Base-by-base conservation (phyloP, 129 eudicot species). In the Chrysanthemum lavandulifolium region DNA sequence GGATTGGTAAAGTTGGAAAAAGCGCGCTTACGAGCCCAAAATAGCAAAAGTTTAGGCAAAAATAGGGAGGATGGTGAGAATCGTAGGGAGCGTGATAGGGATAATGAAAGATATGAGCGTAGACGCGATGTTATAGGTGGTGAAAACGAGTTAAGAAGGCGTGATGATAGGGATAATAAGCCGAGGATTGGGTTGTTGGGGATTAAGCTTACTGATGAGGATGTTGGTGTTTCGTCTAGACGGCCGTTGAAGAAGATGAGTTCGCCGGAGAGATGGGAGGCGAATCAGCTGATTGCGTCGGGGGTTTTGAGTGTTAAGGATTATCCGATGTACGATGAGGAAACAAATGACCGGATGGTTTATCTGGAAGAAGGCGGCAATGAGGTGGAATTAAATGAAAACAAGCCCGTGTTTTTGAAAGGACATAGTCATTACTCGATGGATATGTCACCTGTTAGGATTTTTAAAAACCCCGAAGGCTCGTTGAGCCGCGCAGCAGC, bases 401-500 rank as follows among this genome's bases (percentile, higher is more conserved):
- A 92, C 5, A 92, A 87, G 45, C 96, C 98, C 2, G 90, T 88
- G 1, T 92, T 92, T 55, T 76, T 92, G 84, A 85, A 84, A 54
- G 98, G 98, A 1, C 96, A 87, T 73, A 87, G 80, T n/a, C 83
- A 89, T 13, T 92, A 89, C 53, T 85, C 96, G 0, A 80, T 82
- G 56, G 96, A 92, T 52, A 83, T 87, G 96, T 92, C 98, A 33
- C 96, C 98, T 1, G 91, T 92, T 8, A 92, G 85, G 80, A 87
- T 92, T 52, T 92, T 89, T 25, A 92, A 87, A 80, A 87, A 89
- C 62, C 98, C 96, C 0, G 96, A 92, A 74, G 98, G 96, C 5
- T 92, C 98, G 1, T 77, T 92, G 86, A 92, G 98, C 50, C 96
- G 96, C 71, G 98, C 98, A 29, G 98, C 98, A 4, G 98, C 96